These are phyloP conservation scores for Cardiospermum halicacabum DNA, from an alignment of 345 rosid species.

Conservation along the genomic window DNA sequence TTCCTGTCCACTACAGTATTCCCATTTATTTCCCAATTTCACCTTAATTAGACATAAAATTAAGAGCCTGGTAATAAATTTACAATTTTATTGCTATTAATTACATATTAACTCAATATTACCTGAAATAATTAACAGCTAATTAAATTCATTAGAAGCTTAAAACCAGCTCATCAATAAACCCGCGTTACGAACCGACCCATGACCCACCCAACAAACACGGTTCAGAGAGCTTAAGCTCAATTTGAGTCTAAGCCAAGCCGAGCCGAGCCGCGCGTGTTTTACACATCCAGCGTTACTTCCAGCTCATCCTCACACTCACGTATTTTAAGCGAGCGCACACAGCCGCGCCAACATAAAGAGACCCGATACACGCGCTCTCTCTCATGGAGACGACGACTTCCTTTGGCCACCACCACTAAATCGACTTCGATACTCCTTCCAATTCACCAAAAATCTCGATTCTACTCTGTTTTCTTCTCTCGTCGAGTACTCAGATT, in stretches of 20 bases:
- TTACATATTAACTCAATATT: too few species aligned
- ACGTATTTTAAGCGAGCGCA: not conserved
- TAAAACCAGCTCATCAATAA: too few species aligned
- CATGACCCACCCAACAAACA: not conserved
- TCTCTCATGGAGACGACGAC: conserved; percentile 1
- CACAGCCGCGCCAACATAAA: conserved; percentile 13
- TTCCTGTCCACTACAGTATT: not conserved
- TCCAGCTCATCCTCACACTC: not conserved
- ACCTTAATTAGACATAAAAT: too few species aligned
- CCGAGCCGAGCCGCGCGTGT: not conserved
- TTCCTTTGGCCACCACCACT: conserved; percentile 8
- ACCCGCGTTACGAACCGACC: not conserved
- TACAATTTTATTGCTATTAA: too few species aligned
- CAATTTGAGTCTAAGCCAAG: not conserved
- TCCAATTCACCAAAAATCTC: conserved; percentile 1
- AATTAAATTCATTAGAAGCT: too few species aligned
- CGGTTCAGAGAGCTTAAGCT: not conserved
- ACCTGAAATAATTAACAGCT: too few species aligned
- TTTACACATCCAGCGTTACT: not conserved
- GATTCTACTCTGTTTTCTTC: not conserved
- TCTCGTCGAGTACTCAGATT: not conserved
- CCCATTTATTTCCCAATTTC: not conserved
- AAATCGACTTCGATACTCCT: not conserved
- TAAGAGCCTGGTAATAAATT: too few species aligned
- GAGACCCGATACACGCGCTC: not conserved